Evolutionary conservation across 768 basidiomycete genomes (phyloP), one percentile per base, ranked within the genome.

Genomic region (Lactarius pseudohatsudake): DNA sequence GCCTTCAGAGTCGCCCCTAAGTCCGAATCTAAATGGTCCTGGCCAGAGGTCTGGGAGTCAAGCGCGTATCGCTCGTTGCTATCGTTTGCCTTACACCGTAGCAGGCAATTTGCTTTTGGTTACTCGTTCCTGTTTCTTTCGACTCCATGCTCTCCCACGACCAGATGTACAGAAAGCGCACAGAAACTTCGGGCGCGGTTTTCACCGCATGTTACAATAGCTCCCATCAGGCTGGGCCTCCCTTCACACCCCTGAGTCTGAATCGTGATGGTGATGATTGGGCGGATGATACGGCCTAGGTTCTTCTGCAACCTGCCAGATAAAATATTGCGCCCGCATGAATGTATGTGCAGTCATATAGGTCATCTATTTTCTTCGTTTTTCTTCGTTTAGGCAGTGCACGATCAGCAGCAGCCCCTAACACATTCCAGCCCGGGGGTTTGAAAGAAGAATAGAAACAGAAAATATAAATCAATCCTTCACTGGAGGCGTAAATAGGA

Each of bases 1-100:
- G 40, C 15, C 40, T 41, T 18, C 36, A 11, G 11, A 4, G 36
- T 38, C 41, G 41, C 41, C 41, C 41, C 41, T 41, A 15, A 41
- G 41, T 41, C 6, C 16, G 41, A 41, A 18, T 41, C 41, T 41
- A 15, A 40, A 38, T 13, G 13, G 9, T 34, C 6, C 32, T 36
- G 34, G 34, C 34, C 34, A 36, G 34, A 10, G 34, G 34, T 36
- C 34, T 55, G 62, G 66, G 66, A 67, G 63, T 63, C 62, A 63
- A 22, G n/a, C 20, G 10, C 28, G 16, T 32, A 16, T 55, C 54
- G 15, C 54, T n/a, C 9, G 11, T 30, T 18, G 26, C 41, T 28
- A 32, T 65, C 26, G 28, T 40, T 38, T 40, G 58, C 11, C 8
- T 11, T 13, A 22, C 47, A 11, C 11, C 22, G 22, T 11, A 26